Percentiles rank a stretch among this genome's conserved stretches.
Conservation (phyloP, 2,329 filamentous ascomycete species). For the Xylaria sp. region DNA sequence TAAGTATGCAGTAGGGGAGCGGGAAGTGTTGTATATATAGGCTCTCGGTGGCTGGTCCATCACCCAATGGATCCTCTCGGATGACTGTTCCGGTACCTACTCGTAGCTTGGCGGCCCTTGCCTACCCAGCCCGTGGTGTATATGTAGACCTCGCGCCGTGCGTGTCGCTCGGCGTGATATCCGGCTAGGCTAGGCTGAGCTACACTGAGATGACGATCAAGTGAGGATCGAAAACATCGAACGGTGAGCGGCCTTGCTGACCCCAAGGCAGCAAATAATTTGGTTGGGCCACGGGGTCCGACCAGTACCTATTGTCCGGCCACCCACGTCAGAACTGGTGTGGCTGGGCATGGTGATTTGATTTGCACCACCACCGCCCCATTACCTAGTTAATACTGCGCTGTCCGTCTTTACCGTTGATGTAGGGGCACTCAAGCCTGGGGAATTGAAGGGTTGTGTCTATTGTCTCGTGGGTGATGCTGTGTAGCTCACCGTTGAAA, state of each 20-base stretch:
- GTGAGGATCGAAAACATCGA: neutral
- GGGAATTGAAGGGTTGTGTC: neutral
- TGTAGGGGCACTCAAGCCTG: no score
- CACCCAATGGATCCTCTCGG: neutral
- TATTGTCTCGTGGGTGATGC: neutral
- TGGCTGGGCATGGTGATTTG: slow-evolving; percentile 18
- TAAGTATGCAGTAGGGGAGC: no score
- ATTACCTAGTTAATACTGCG: neutral
- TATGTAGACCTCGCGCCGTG: neutral
- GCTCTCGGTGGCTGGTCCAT: slow-evolving; percentile 10
- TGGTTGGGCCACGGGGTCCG: slow-evolving; percentile 15
- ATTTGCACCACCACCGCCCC: neutral
- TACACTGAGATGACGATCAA: neutral
- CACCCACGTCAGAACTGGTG: slow-evolving; percentile 25
- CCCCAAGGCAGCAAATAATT: neutral
- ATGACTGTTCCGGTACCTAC: neutral
- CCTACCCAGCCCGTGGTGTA: neutral
- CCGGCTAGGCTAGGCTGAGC: neutral
- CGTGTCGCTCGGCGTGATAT: neutral
- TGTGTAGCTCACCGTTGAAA: no score
- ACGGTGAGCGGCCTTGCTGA: slow-evolving; percentile 6
- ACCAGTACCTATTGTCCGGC: neutral
- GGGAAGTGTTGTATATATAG: no score
- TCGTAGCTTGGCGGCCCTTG: slow-evolving; percentile 9
- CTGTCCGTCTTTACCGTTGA: neutral